Evolutionary conservation across 306 rosid species (phyloP).

Genomic region (Prunus dulcis): DNA sequence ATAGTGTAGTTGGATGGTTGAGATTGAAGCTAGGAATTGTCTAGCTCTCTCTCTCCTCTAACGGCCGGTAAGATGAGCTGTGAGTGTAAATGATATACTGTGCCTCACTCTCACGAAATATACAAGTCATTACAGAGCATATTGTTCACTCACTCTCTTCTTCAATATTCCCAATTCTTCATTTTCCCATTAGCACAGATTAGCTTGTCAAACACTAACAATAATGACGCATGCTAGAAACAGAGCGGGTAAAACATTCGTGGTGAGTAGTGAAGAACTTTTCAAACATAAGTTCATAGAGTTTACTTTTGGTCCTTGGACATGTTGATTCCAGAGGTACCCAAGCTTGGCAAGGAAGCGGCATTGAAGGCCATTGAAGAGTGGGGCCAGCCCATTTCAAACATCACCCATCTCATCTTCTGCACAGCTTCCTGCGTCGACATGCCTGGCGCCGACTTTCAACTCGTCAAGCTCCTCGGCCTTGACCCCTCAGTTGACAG

Average conservation of each 20-base stretch:
- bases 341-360: constrained; percentile 43
- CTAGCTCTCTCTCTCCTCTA: too few relatives aligned
- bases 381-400: constrained; percentile 37
- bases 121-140: too few relatives aligned
- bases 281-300: not conserved
- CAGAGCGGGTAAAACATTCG: not conserved
- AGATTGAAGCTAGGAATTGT: too few relatives aligned
- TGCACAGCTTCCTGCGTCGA: constrained; percentile 35
- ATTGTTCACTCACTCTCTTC: too few relatives aligned
- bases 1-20: too few relatives aligned
- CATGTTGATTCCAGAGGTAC: constrained; percentile 26
- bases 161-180: too few relatives aligned
- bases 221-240: too few relatives aligned
- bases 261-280: not conserved
- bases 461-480: constrained; percentile 31
- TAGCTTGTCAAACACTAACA: too few relatives aligned
- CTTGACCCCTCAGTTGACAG: constrained; percentile 30
- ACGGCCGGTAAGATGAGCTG: too few relatives aligned
- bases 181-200: too few relatives aligned
- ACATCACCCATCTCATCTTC: constrained; percentile 39
- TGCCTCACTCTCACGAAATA: too few relatives aligned
- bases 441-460: constrained; percentile 42
- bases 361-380: constrained; percentile 38
- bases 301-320: not conserved
- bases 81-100: too few relatives aligned